Base-by-base conservation (phyloP, 148 eudicot species). In the Persicaria tinctoria region DNA sequence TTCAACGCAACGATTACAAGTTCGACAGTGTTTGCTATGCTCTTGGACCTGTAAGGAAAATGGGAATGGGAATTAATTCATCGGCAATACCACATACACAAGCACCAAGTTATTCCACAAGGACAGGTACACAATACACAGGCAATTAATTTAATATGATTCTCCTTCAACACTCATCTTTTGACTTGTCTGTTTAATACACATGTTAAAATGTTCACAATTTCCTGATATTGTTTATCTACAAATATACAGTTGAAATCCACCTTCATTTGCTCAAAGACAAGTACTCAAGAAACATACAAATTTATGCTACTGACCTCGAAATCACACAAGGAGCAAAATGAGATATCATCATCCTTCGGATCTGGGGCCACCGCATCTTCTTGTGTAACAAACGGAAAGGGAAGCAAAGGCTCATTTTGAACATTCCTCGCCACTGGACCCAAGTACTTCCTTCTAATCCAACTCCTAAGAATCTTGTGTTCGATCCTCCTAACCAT, bases 1-100 rank as follows among this genome's bases (percentile, higher is more conserved):
- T 76, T 94, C 96, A 32, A 94, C 97, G 46, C 98, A 94, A 11
- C 97, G 87, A 69, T 91, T 94, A 81, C 98, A 94, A 41, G 90
- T 85, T 79, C 97, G 78, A 77, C 97, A 94, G 77, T 94, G 98
- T 77, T 94, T 94, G 85, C 98, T 94, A 75, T 88, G 85, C 78
- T 83, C 87, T 70, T 85, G 84, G 41, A 94, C 97, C 93, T 89
- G 81, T 48, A 70, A 11, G 70, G 17, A 38, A 32, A 66, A 66
- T 38, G 47, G 11, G 17, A 66, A 66, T 38, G 47, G 11, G 17
- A 46, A 38, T 66, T 38, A 38, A n/a, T 59, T 1, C 53, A 8
- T 12, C 13, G 7, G 23, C 63, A 6, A 5, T 6, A 57, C 11
- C 20, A 57, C 20, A 18, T 20, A 18, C 32, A 27, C 63, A 57